phyloP scores from a whole-genome alignment of 345 rosid species.

The Lepidium aucheri region DNA sequence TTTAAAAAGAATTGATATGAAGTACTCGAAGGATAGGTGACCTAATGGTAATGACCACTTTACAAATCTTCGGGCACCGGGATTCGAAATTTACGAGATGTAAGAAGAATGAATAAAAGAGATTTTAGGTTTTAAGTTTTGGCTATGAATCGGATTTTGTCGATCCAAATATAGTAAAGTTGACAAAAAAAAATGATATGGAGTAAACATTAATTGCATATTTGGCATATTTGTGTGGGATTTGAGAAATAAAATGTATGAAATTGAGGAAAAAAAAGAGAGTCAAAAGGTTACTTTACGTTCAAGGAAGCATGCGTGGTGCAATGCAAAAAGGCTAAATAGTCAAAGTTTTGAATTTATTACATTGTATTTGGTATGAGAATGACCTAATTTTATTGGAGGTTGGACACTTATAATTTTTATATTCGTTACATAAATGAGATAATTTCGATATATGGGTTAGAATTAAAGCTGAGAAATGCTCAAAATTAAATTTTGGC shows the following conservation, averaged over 20 bases:
- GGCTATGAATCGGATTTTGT: too few species aligned
- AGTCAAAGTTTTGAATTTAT: constrained; percentile 41
- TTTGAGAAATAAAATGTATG: constrained; percentile 7
- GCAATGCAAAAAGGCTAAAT: constrained; percentile 29
- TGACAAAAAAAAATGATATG: background rate
- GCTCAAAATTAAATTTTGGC: background rate
- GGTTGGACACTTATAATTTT: constrained; percentile 2
- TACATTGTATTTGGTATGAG: constrained; percentile 24
- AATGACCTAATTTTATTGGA: constrained; percentile 11
- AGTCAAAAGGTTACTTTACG: constrained; percentile 46
- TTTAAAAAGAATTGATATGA: background rate
- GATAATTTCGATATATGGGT: background rate
- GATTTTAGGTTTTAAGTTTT: too few species aligned
- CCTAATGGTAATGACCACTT: too few species aligned
- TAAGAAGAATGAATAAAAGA: too few species aligned
- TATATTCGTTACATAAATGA: background rate
- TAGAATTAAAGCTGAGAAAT: background rate
- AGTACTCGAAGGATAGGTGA: too few species aligned
- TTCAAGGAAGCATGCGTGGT: constrained; percentile 43
- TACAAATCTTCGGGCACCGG: too few species aligned
- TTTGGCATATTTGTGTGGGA: background rate
- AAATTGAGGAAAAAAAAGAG: background rate
- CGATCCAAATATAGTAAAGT: too few species aligned
- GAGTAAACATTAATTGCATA: background rate
- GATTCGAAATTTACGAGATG: too few species aligned